Base-by-base conservation (phyloP, 179 eudicot species). In the Nepenthes alata region DNA sequence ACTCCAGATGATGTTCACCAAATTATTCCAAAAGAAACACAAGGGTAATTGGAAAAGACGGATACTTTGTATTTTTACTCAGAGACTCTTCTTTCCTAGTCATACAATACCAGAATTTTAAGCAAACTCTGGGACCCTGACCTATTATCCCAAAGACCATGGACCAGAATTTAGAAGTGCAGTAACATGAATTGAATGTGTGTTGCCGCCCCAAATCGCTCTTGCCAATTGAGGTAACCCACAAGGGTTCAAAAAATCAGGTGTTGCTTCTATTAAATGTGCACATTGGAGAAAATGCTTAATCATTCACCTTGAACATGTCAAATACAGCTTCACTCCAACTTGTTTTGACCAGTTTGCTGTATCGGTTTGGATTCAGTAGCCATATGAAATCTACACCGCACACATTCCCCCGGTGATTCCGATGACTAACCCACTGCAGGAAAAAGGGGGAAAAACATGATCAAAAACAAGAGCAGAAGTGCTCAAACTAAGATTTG, bases 341-440 rank as follows among this genome's bases (percentile, higher is more conserved):
- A 75, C 95, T 87, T 62, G 88, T 83, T 75, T 84, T 85, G 34
- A 94, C 95, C 65, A 84, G 75, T 75, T 90, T 90, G 59, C 89
- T 71, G 70, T 78, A 76, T 73, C 79, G 82, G 67, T 85, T 90
- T 56, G 99, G 99, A 73, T 94, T 94, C 47, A 90, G 96, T 78
- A 94, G 96, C 99, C 99, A 94, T 76, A 94, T 94, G 69, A 94
- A 94, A 72, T 94, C 99, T 39, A 94, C 99, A 58, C 99, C 99
- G 62, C 97, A 90, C 37, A 94, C 82, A 65, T 94, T 90, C 37
- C 99, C 99, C 49, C 87, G 81, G 68, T 94, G 99, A 77, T 94
- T 94, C 49, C 94, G 97, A 71, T 94, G 99, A 80, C 97, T 90
- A 58, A 94, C 82, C 99, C 99, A 94, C 99, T 94, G 73, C 74